phyloP scores from a whole-genome alignment of 2,329 filamentous ascomycete species.

The Biscogniauxia marginata region DNA sequence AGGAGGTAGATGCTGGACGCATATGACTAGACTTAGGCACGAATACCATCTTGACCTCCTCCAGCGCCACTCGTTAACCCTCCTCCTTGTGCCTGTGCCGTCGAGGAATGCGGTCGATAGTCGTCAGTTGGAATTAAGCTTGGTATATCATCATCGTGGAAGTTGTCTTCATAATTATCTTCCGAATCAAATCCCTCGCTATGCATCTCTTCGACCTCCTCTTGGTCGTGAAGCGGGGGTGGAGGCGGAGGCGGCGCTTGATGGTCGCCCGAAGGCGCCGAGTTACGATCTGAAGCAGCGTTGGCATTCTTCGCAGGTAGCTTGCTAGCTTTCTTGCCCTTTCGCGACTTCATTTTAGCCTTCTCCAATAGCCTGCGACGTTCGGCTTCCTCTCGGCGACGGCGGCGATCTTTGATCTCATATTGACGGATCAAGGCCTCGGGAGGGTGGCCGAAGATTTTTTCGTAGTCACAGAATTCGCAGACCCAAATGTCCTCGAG shows the following conservation, averaged over 20 bases:
- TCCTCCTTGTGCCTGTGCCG: not conserved
- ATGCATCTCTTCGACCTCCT: constrained; percentile 28
- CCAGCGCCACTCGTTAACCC: constrained; percentile 1
- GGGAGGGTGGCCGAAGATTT: constrained; percentile 87
- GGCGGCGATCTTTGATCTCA: constrained; percentile 87
- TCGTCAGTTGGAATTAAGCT: constrained; percentile 12
- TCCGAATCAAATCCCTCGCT: constrained; percentile 41
- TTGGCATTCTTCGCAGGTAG: constrained; percentile 49
- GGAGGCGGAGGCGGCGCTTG: constrained; percentile 21
- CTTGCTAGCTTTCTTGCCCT: constrained; percentile 81
- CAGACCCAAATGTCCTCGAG: constrained; percentile 86
- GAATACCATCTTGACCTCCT: not conserved
- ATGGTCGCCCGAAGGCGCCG: constrained; percentile 18
- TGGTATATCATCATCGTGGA: constrained; percentile 27
- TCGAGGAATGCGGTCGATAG: not conserved
- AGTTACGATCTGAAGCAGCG: constrained; percentile 24
- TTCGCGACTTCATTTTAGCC: constrained; percentile 88
- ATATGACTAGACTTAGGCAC: not conserved
- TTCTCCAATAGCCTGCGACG: constrained; percentile 83
- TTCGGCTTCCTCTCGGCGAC: constrained; percentile 82
- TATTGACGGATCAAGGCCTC: constrained; percentile 84
- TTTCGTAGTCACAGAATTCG: constrained; percentile 97
- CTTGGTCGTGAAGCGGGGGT: constrained; percentile 25
- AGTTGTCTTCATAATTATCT: constrained; percentile 38
- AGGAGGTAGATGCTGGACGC: not conserved